phyloP scores from a whole-genome alignment of 2,329 filamentous ascomycete species.

The Colletotrichum salicis region DNA sequence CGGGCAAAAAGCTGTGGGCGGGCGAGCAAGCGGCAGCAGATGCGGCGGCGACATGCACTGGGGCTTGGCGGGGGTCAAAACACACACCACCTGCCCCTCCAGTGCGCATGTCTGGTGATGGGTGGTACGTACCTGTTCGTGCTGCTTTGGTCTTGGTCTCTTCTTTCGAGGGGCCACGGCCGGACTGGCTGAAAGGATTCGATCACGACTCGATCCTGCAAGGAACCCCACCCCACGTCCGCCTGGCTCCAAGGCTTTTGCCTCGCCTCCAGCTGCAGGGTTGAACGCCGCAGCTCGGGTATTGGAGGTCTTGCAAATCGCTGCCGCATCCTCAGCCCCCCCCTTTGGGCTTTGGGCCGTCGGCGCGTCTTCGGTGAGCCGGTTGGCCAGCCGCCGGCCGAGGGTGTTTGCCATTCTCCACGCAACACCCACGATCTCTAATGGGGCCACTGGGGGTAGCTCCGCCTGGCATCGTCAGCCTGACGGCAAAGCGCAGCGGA shows the following conservation, averaged over 20 bases:
- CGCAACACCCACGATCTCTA: conserved; percentile 4
- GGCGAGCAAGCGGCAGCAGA: conserved; percentile 13
- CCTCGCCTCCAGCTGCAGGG: conserved; percentile 22
- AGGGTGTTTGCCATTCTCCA: neutral
- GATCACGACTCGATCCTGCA: conserved; percentile 28
- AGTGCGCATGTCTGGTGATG: conserved; percentile 15
- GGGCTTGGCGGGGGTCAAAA: conserved; percentile 33
- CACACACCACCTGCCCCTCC: conserved; percentile 29
- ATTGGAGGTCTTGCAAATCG: conserved; percentile 17
- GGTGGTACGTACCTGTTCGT: conserved; percentile 24
- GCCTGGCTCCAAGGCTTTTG: conserved; percentile 12
- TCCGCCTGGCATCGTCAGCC: conserved; percentile 29
- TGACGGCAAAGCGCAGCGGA: conserved; percentile 22
- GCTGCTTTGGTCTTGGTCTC: conserved; percentile 1
- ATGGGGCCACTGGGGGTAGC: conserved; percentile 8
- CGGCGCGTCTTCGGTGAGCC: conserved; percentile 2
- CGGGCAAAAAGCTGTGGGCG: conserved; percentile 4
- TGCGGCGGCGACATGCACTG: conserved; percentile 22
- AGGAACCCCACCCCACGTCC: conserved; percentile 20
- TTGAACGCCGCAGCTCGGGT: conserved; percentile 24
- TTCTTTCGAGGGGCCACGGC: neutral
- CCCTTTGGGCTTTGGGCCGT: conserved; percentile 8
- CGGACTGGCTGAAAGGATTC: conserved; percentile 20
- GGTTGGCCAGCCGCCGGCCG: conserved; percentile 24
- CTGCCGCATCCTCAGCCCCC: neutral